Conservation (phyloP, 176 grass and related monocot species). For the Alopecurus myosuroides region DNA sequence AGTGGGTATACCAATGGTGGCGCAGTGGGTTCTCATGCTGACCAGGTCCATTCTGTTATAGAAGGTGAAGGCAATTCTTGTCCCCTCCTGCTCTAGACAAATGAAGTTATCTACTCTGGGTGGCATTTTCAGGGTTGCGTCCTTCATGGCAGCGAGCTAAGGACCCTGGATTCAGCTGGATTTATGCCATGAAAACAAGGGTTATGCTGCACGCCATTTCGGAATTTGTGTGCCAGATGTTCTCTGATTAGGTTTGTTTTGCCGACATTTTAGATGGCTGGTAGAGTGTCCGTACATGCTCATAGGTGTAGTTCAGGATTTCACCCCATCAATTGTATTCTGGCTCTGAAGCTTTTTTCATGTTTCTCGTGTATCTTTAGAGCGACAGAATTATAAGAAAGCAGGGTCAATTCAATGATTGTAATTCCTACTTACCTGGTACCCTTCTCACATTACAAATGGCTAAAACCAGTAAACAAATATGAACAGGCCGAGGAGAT, state of each 20-base stretch:
- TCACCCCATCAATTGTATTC: neutral
- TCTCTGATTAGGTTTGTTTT: neutral
- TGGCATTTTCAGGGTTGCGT: neutral
- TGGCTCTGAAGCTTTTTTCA: neutral
- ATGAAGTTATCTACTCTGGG: neutral
- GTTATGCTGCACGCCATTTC: neutral
- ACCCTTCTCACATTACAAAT: neutral
- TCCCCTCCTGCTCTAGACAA: neutral
- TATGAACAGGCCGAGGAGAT: conserved; percentile 57
- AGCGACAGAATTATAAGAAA: neutral
- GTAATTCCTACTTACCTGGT: neutral
- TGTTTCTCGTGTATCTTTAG: neutral
- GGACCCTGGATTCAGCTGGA: neutral
- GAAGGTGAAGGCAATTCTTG: neutral
- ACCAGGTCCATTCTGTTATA: neutral
- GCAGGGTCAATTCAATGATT: neutral
- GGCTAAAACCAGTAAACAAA: conserved; percentile 31
- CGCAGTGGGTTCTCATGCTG: neutral
- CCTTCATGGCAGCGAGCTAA: neutral
- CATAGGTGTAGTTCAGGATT: neutral
- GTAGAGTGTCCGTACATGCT: neutral
- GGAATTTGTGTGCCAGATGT: neutral
- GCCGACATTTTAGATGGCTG: neutral
- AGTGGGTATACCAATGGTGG: neutral
- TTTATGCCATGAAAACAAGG: neutral